A percentile compares a stretch with the other conserved stretches of the same genome.
Evolutionary conservation across 306 rosid species (phyloP).

Genomic region (Hylodesmum podocarpum): DNA sequence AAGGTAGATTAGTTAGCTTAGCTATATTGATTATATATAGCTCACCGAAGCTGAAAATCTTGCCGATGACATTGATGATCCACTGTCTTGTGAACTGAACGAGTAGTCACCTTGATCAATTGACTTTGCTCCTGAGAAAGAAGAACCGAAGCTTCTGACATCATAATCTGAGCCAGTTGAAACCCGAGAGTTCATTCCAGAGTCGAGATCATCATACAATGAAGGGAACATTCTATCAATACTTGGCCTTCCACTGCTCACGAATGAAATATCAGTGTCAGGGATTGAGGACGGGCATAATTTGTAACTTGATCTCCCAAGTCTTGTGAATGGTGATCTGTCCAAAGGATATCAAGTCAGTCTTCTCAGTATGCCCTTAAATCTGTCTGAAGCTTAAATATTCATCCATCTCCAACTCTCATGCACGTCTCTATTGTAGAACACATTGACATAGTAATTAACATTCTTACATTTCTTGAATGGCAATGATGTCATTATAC

Average conservation of each 20-base stretch:
- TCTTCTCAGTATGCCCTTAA: neutral
- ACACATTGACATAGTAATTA: constrained; percentile 7
- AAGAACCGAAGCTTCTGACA: constrained; percentile 40
- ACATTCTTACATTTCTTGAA: neutral
- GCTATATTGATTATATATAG: neutral
- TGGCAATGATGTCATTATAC: neutral
- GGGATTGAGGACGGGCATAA: constrained; percentile 36
- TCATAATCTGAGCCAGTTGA: constrained; percentile 58
- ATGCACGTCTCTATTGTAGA: neutral
- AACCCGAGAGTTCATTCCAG: constrained; percentile 34
- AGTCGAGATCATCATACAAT: constrained; percentile 39
- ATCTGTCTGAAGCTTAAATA: neutral
- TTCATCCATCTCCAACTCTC: neutral
- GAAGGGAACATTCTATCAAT: constrained; percentile 47
- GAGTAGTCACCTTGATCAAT: constrained; percentile 43
- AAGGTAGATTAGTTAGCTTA: neutral
- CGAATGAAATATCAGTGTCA: constrained; percentile 75
- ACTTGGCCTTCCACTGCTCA: constrained; percentile 68
- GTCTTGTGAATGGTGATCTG: constrained; percentile 74
- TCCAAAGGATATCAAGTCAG: constrained; percentile 34
- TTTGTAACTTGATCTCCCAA: constrained; percentile 39
- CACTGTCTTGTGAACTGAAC: constrained; percentile 49
- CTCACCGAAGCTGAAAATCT: constrained; percentile 43
- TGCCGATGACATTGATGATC: constrained; percentile 19
- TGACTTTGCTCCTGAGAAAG: constrained; percentile 44